Evolutionary conservation across 257 asterid genomes (phyloP), one percentile per base, ranked within the genome.

Genomic region (Rhazya stricta): DNA sequence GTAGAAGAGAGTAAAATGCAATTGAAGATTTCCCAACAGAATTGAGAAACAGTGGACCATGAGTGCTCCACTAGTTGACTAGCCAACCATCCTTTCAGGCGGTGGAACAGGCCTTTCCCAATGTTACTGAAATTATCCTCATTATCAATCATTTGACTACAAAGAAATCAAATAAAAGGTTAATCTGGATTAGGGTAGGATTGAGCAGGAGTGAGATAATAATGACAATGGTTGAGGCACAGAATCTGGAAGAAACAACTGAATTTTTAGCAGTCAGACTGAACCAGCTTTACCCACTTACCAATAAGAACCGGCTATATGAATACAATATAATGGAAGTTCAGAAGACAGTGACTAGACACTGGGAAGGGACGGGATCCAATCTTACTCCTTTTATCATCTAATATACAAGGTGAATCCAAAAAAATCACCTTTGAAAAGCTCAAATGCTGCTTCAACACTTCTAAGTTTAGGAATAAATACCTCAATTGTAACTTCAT

Each of bases 401-500:
- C 39, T 60, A 29, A 34, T 18, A 32, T 16, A 63, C 34, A 21
- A 54, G 62, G 3, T 53, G 27, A 53, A 5, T n/a, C 45, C 19
- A 65, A 4, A 34, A 4, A 34, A 65, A 18, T 37, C 48, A 65
- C 45, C 10, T 19, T 9, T 23, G 21, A 39, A 51, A 51, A 72
- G 13, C 19, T 11, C 10, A 19, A 41, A 54, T 53, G 37, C n/a
- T 18, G 0, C 42, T 21, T 12, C 11, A 43, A 48, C 21, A 48
- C 23, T 13, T 37, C 16, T 7, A 5, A 29, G 37, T 27, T 8
- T 39, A 39, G 69, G 43, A 3, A 61, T 56, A 18, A 73, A 42
- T 84, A 90, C 98, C 96, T 89, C 91, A 65, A 91, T 87, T n/a
- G 88, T 95, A 30, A 95, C 97, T 30, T 86, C 88, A 46, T 91